phyloP scores from a whole-genome alignment of 1,139 yeast genomes.

The Debaryomyces sp. region DNA sequence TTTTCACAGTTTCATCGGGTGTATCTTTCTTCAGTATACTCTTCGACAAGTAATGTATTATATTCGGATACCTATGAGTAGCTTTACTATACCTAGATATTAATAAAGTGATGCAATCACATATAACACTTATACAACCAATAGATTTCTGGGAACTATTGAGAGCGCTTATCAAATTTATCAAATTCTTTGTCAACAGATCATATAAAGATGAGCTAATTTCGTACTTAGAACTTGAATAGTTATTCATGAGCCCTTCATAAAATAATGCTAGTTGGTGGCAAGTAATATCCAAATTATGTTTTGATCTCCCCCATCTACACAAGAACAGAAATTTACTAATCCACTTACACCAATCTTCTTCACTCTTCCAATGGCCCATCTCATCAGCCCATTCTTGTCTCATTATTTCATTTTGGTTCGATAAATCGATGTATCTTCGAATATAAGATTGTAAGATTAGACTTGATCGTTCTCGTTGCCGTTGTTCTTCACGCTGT shows the following conservation, averaged over 20 bases:
- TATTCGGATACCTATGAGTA: neutral
- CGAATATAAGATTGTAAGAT: slow-evolving; percentile 53
- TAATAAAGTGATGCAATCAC: neutral
- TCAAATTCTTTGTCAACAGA: slow-evolving; percentile 5
- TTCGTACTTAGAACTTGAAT: neutral
- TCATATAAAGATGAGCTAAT: neutral
- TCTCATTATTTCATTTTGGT: slow-evolving; percentile 6
- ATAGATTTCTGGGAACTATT: neutral
- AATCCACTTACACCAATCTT: slow-evolving; percentile 12
- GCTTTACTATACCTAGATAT: neutral
- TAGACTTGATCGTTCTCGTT: slow-evolving; percentile 50
- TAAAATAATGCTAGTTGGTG: slow-evolving; percentile 1
- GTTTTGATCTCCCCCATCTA: slow-evolving; percentile 16
- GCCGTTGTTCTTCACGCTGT: slow-evolving; percentile 60
- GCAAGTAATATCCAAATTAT: slow-evolving; percentile 1
- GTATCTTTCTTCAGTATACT: neutral
- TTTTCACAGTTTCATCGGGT: neutral
- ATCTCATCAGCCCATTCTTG: slow-evolving; percentile 8
- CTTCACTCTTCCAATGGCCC: slow-evolving; percentile 8
- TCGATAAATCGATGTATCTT: slow-evolving; percentile 31
- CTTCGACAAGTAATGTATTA: neutral
- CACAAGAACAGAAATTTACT: slow-evolving; percentile 17
- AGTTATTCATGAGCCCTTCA: slow-evolving; percentile 2
- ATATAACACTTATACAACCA: neutral
- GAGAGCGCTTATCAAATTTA: neutral